Percentiles rank a stretch among this genome's conserved stretches.
These are phyloP conservation scores for Batkoa obscura DNA, from an alignment of 371 early-diverging fungal genomes.

Conservation along the genomic window DNA sequence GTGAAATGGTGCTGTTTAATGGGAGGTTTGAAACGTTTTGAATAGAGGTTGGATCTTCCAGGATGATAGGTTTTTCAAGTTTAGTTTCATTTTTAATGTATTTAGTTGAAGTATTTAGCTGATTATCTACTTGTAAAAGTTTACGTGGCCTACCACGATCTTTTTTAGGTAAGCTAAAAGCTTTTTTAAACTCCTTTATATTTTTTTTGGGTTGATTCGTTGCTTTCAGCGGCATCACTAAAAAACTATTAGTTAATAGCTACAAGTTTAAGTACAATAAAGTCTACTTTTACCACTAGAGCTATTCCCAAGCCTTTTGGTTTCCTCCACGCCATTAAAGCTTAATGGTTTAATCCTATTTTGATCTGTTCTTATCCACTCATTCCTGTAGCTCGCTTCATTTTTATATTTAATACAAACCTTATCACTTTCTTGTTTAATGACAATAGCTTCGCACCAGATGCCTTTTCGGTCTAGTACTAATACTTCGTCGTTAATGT, in stretches of 20 bases:
- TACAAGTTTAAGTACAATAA: no score
- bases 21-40: not conserved
- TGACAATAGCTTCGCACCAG: conserved; percentile 4
- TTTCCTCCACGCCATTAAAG: not conserved
- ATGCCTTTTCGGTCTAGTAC: conserved; percentile 1
- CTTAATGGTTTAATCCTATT: not conserved
- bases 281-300: no score
- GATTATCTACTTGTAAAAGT: no score
- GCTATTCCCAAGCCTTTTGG: no score
- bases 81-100: not conserved
- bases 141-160: no score
- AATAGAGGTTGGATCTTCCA: not conserved
- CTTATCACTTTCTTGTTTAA: not conserved
- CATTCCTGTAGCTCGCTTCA: not conserved
- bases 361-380: not conserved
- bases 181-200: no score
- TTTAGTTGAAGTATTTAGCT: no score
- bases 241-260: no score
- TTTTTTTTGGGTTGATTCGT: no score
- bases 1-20: not conserved
- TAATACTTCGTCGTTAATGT: not conserved
- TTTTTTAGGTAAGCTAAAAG: no score
- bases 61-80: not conserved
- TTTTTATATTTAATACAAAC: not conserved
- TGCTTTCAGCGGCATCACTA: no score